phyloP scores from a whole-genome alignment of 768 basidiomycete species.

The Hygrocybe punicea region DNA sequence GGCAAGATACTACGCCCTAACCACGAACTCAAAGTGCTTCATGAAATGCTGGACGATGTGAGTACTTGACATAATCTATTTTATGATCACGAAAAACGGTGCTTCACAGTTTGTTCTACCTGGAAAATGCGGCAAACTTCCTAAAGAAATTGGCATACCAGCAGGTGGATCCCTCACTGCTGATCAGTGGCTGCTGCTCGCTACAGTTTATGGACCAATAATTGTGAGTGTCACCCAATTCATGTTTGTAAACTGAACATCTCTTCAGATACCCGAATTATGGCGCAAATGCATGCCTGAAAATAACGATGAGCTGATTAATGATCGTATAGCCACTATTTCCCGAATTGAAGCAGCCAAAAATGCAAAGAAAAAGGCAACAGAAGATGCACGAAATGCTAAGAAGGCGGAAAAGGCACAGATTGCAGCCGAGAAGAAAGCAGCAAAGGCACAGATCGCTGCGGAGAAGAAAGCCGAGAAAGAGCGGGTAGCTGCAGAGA shows the following conservation, averaged over 20 bases:
- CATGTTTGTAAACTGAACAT: background rate
- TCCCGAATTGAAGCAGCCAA: background rate
- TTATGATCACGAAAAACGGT: background rate
- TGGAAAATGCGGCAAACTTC: conserved; percentile 13
- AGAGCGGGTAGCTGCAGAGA: background rate
- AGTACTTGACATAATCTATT: background rate
- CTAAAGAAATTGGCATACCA: conserved; percentile 19
- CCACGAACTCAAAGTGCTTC: conserved; percentile 7
- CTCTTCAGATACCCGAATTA: background rate
- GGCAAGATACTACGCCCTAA: conserved; percentile 10
- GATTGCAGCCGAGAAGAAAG: conserved; percentile 1
- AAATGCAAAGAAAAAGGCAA: background rate
- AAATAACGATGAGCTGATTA: background rate
- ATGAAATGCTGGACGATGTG: conserved; percentile 5
- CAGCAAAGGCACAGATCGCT: background rate
- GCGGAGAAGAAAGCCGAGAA: background rate
- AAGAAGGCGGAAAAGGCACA: background rate
- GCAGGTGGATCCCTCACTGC: conserved; percentile 26
- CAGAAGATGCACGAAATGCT: background rate
- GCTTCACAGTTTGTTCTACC: conserved; percentile 8
- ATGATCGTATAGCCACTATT: background rate
- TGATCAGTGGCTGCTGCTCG: conserved; percentile 15
- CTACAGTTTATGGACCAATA: background rate
- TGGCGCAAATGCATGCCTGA: background rate
- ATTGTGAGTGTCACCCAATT: background rate